Percentiles rank a stretch among this genome's conserved stretches.
These are phyloP conservation scores for Fusarium luffae DNA, from an alignment of 2,329 filamentous ascomycete species.

Conservation along the genomic window DNA sequence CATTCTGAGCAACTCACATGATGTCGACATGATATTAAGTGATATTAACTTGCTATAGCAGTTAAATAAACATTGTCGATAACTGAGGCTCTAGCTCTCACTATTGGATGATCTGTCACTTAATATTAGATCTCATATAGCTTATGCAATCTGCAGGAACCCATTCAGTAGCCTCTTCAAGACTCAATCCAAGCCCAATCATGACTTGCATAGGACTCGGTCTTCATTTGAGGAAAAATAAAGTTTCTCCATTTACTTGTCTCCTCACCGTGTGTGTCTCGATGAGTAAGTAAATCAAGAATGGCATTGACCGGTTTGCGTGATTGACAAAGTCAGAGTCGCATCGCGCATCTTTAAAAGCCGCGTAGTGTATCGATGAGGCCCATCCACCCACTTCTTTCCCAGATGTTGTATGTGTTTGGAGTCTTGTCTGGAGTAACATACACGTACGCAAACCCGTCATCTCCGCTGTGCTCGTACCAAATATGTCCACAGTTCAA, in stretches of 20 bases:
- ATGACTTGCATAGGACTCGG: not conserved
- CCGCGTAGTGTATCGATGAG: constrained; percentile 1
- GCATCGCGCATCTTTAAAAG: constrained; percentile 22
- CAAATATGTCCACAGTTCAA: constrained; percentile 15
- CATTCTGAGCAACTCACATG: not conserved
- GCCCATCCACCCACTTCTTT: constrained; percentile 18
- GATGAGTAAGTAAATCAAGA: not conserved
- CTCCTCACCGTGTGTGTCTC: constrained; percentile 19
- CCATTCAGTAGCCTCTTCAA: not conserved
- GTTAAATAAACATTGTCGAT: not conserved
- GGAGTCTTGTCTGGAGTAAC: constrained; percentile 12
- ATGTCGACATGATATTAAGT: not conserved
- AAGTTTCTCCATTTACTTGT: constrained; percentile 20
- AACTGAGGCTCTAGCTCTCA: not conserved
- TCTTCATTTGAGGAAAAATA: constrained; percentile 25
- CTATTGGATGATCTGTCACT: not conserved
- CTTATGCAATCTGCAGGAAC: not conserved
- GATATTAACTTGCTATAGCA: not conserved
- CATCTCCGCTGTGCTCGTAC: constrained; percentile 23
- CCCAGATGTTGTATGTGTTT: constrained; percentile 21
- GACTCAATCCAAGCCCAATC: not conserved
- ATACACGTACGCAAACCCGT: constrained; percentile 37
- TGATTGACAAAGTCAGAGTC: constrained; percentile 8
- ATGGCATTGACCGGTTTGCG: not conserved
- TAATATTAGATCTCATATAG: not conserved